phyloP scores from a whole-genome alignment of 225 moss, liverwort and hornwort genomes.

The Pleurozium schreberi region DNA sequence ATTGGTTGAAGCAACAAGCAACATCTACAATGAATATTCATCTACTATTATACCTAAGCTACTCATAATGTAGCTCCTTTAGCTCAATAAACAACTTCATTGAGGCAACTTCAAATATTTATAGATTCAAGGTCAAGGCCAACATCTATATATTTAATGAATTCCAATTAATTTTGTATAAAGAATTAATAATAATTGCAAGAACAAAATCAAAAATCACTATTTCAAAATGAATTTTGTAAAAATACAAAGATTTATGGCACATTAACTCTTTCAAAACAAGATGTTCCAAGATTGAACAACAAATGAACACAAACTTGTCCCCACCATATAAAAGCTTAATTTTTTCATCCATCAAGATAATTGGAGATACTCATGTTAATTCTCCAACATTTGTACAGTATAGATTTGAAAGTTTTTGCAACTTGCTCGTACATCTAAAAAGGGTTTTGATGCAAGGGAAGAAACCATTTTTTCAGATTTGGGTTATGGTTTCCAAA shows the following conservation, averaged over 20 bases:
- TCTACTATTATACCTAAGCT: too few species aligned
- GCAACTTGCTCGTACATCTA: neutral
- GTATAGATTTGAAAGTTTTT: neutral
- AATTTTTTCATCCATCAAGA: neutral
- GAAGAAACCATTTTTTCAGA: neutral
- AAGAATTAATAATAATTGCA: neutral
- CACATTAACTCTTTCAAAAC: neutral
- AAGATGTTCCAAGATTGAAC: neutral
- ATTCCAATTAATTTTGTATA: neutral
- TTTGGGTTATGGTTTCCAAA: neutral
- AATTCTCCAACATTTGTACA: neutral
- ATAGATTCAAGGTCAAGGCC: neutral
- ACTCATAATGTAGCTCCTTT: too few species aligned
- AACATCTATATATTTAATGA: neutral
- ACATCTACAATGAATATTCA: too few species aligned
- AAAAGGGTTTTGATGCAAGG: neutral
- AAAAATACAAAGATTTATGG: neutral
- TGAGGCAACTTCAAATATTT: neutral
- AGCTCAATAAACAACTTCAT: neutral
- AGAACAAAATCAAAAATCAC: neutral
- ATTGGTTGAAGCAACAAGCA: too few species aligned
- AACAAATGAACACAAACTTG: neutral
- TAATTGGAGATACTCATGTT: too few species aligned
- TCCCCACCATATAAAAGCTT: neutral
- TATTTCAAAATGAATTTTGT: neutral